Conservation (phyloP, 176 grass and related monocot genomes). For the Zea mays region Zm-B73-REFERENCE-NAM-5.0 NC_050104.1:155825001-155825500, state of each 20-base stretch:
- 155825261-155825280: constrained; percentile 81
- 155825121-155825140: not conserved
- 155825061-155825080: constrained; percentile 87
- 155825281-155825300: constrained; percentile 80
- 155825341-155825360: constrained; percentile 71
- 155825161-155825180: constrained; percentile 8
- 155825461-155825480: too few relatives aligned
- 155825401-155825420: not conserved
- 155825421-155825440: not conserved
- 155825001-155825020: not conserved
- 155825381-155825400: constrained; percentile 81
- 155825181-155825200: constrained; percentile 92
- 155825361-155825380: constrained; percentile 94
- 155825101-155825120: constrained; percentile 54
- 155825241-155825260: constrained; percentile 84
- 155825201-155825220: constrained; percentile 73
- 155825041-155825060: constrained; percentile 74
- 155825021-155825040: not conserved
- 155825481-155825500: not conserved
- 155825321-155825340: constrained; percentile 82
- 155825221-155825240: constrained; percentile 87
- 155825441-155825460: not conserved
- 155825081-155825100: constrained; percentile 64
- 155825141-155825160: constrained; percentile 3
- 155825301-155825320: constrained; percentile 95